phyloP scores from a whole-genome alignment of 805 yeast species.

The Maudiozyma pseudohumilis region DNA sequence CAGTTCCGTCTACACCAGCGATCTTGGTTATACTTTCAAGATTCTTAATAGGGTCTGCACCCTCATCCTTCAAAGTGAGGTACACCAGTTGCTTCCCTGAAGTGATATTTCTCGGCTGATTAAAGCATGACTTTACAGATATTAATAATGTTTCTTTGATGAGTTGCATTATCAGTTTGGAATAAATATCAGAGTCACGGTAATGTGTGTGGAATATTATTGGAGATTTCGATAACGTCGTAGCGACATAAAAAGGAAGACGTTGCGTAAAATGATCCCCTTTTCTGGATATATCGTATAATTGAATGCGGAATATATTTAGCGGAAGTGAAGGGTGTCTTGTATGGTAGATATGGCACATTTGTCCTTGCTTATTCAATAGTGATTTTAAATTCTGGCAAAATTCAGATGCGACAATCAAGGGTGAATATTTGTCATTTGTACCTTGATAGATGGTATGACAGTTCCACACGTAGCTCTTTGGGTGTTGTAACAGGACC shows the following conservation, averaged over 20 bases:
- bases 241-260: constrained; percentile 53
- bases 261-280: constrained; percentile 27
- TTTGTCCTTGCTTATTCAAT: background rate
- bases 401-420: background rate
- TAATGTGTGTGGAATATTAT: constrained; percentile 48
- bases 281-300: constrained; percentile 38
- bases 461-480: constrained; percentile 30
- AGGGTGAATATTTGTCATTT: constrained; percentile 1
- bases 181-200: constrained; percentile 31
- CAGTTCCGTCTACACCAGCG: constrained; percentile 53
- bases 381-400: background rate
- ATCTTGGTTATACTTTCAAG: constrained; percentile 47
- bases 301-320: constrained; percentile 53
- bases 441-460: constrained; percentile 3
- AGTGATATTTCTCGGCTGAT: constrained; percentile 21
- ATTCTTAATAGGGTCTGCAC: constrained; percentile 34
- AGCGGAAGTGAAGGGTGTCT: constrained; percentile 56
- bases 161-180: constrained; percentile 49
- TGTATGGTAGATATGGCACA: constrained; percentile 45
- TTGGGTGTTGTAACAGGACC: constrained; percentile 49
- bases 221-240: constrained; percentile 54
- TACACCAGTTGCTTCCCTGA: background rate
- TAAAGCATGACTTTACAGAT: background rate
- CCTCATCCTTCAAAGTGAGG: constrained; percentile 24
- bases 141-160: constrained; percentile 22